Evolutionary conservation across 257 asterid genomes (phyloP), one percentile per base, ranked within the genome.

Genomic region (Agastache rugosa): DNA sequence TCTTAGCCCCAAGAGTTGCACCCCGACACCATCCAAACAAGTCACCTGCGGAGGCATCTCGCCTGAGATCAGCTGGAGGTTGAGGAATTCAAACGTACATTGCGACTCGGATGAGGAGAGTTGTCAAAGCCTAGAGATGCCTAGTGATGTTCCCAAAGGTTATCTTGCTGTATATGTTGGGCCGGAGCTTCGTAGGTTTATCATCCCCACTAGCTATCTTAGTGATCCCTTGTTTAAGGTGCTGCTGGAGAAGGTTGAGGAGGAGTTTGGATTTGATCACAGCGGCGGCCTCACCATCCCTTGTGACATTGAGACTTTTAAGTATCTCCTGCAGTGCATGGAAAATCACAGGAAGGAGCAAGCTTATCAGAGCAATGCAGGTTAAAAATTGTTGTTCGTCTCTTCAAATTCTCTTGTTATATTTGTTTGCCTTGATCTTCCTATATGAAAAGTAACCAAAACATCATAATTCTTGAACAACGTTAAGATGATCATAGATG

Each of bases 261-360:
- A 87, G 85, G 92, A 87, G 84, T 87, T 87, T 80, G 92, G 90
- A 69, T 87, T 85, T 29, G 92, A 87, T 79, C 87, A 87, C 35
- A 73, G 81, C 35, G 92, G 92, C 2, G 90, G 84, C 27, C 87
- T 87, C 54, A 85, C 87, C 0, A 85, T 87, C 71, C 90, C 92
- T 0, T 87, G 92, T 27, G 92, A 87, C 73, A 85, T 69, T 1
- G 92, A 87, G 86, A 85, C 88, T 39, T 87, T 87, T 71, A 87
- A 87, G 80, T 87, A 83, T 79, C 85, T 87, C 15, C 66, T 81
- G 20, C 79, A 87, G 55, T 83, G 85, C 83, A 85, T 85, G 87
- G 92, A 87, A 66, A 87, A 81, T 76, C 90, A 81, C 82, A 84
- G 72, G 76, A 81, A 82, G 65, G 79, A 75, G 60, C 86, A 76